A percentile compares a stretch with the other conserved stretches of the same genome.
These are phyloP conservation scores for Nannizzia gypsea DNA, from an alignment of 2,329 filamentous ascomycete genomes.

Conservation along the genomic window DNA sequence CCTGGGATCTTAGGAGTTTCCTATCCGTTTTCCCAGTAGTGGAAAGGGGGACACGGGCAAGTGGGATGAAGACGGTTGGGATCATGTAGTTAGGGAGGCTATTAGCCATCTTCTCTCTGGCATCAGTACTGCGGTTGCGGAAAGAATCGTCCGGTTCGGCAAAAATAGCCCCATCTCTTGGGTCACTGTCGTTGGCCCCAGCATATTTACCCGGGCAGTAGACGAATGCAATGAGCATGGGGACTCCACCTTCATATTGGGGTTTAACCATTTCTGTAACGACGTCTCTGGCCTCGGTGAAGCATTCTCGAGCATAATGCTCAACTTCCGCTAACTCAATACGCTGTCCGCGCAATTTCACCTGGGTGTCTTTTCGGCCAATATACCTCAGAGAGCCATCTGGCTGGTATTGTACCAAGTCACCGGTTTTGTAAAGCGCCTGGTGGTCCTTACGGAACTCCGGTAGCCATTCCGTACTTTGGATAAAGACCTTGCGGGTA, in stretches of 20 bases:
- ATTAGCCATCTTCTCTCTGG: neutral
- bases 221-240: slow-evolving; percentile 5
- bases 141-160: neutral
- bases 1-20: slow-evolving; percentile 19
- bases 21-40: slow-evolving; percentile 32
- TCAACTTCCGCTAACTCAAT: slow-evolving; percentile 81
- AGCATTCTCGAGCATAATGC: slow-evolving; percentile 41
- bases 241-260: slow-evolving; percentile 1
- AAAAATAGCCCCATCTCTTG: neutral
- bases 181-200: neutral
- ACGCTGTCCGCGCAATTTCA: slow-evolving; percentile 74
- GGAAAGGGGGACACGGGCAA: neutral
- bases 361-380: slow-evolving; percentile 41
- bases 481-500: slow-evolving; percentile 40
- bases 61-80: slow-evolving; percentile 5
- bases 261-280: slow-evolving; percentile 8
- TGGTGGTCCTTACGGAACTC: neutral
- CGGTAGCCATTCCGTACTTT: slow-evolving; percentile 22
- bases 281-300: slow-evolving; percentile 1
- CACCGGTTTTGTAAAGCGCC: slow-evolving; percentile 18
- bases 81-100: slow-evolving; percentile 5
- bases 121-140: neutral
- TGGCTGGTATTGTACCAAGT: slow-evolving; percentile 20
- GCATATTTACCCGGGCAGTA: neutral
- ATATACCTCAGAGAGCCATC: slow-evolving; percentile 15